A percentile compares a stretch with the other conserved stretches of the same genome.
These are phyloP conservation scores for Solanum dulcamara DNA, from an alignment of 257 asterid species.

Conservation along the genomic window DNA sequence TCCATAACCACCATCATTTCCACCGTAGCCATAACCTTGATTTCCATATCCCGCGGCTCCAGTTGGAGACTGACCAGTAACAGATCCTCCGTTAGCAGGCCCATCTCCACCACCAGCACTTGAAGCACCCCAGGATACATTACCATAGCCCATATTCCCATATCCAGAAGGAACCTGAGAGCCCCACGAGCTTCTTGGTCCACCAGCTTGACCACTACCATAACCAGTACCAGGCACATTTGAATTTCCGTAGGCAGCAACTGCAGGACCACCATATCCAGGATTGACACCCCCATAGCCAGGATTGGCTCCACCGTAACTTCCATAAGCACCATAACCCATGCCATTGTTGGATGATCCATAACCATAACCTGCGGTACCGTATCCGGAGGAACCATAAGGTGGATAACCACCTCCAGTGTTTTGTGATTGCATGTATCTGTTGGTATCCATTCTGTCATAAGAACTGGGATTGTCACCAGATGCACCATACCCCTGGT, in stretches of 20 bases:
- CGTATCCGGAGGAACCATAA: conserved; percentile 63
- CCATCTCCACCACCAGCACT: conserved; percentile 27
- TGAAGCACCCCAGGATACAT: conserved; percentile 53
- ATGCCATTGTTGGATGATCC: conserved; percentile 59
- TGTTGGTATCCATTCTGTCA: conserved; percentile 59
- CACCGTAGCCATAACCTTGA: conserved; percentile 80
- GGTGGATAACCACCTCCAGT: conserved; percentile 54
- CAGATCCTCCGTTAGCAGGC: conserved; percentile 33
- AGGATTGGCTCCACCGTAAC: conserved; percentile 47
- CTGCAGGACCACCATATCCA: conserved; percentile 50
- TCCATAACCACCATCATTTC: conserved; percentile 57
- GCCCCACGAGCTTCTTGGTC: conserved; percentile 58
- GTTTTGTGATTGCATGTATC: conserved; percentile 58
- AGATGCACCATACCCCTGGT: conserved; percentile 57
- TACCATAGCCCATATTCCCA: conserved; percentile 56
- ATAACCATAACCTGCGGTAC: conserved; percentile 58
- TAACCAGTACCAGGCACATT: conserved; percentile 33
- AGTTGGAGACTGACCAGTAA: conserved; percentile 50
- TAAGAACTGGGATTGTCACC: conserved; percentile 44
- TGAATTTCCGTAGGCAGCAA: conserved; percentile 52
- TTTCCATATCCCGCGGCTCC: conserved; percentile 62
- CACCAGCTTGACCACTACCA: conserved; percentile 49
- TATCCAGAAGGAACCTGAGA: conserved; percentile 64
- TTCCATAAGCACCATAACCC: conserved; percentile 73
- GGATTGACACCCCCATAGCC: conserved; percentile 51